Evolutionary conservation across 768 basidiomycete species (phyloP).

Genomic region (Leccinellum albellum): DNA sequence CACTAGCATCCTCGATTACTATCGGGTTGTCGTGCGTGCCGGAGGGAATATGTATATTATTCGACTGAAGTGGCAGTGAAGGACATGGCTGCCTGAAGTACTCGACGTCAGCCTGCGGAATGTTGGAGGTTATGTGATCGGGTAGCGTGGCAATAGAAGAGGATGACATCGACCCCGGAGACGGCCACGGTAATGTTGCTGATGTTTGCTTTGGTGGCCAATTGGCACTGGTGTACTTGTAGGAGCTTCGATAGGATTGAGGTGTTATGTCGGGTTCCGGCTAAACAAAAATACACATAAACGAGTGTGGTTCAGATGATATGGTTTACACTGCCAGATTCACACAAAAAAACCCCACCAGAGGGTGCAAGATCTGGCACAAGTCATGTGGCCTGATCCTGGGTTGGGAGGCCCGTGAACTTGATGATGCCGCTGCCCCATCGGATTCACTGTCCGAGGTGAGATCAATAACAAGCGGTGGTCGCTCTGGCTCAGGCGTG

Average conservation of each 20-base stretch:
- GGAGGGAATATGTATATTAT: not conserved
- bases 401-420: not conserved
- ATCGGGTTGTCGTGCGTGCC: slow-evolving; percentile 23
- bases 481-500: not conserved
- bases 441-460: slow-evolving; percentile 12
- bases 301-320: not conserved
- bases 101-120: not conserved
- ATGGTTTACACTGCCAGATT: not conserved
- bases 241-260: not conserved
- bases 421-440: not conserved
- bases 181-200: not conserved
- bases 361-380: not conserved
- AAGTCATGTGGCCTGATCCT: not conserved
- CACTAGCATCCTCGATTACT: slow-evolving; percentile 22
- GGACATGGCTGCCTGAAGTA: slow-evolving; percentile 3
- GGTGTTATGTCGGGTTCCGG: not conserved
- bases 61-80: not conserved
- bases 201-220: slow-evolving; percentile 2
- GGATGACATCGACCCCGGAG: not conserved
- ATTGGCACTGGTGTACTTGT: not conserved
- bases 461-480: slow-evolving; percentile 19
- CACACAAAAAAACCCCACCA: slow-evolving; percentile 13
- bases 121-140: not conserved
- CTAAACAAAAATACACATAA: slow-evolving; percentile 8
- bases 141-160: slow-evolving; percentile 1